phyloP scores from a whole-genome alignment of 768 basidiomycete genomes.

The Tricholoma sp. region DNA sequence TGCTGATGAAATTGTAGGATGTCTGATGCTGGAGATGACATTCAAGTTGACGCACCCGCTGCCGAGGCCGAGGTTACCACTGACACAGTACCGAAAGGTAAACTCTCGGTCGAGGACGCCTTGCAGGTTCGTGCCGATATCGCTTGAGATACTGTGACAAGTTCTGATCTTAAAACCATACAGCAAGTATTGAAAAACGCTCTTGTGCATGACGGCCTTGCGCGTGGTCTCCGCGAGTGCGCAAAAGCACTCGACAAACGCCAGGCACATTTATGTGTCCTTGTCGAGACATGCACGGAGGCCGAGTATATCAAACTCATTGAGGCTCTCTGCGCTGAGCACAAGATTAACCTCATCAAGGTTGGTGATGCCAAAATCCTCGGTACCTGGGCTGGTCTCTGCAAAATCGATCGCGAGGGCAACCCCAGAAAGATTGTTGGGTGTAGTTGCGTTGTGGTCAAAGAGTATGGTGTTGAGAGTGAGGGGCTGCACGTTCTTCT shows the following conservation, averaged over 20 bases:
- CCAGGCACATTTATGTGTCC: conserved; percentile 96
- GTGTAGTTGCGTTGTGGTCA: conserved; percentile 94
- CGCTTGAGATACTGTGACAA: not conserved
- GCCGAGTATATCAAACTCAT: conserved; percentile 99
- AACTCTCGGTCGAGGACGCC: conserved; percentile 93
- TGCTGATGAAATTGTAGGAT: conserved; percentile 41
- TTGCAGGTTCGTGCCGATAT: conserved; percentile 56
- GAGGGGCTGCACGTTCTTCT: conserved; percentile 92
- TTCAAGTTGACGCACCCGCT: conserved; percentile 68
- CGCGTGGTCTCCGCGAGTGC: conserved; percentile 94
- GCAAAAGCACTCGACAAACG: conserved; percentile 99
- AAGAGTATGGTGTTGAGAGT: conserved; percentile 93
- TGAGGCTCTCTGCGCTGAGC: conserved; percentile 97
- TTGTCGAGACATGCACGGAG: conserved; percentile 98
- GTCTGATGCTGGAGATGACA: conserved; percentile 99
- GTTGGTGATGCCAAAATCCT: conserved; percentile 97
- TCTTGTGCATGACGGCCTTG: conserved; percentile 96
- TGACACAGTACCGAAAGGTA: conserved; percentile 85
- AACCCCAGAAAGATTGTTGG: conserved; percentile 95
- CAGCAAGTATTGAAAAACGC: conserved; percentile 99
- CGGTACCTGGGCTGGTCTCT: conserved; percentile 97
- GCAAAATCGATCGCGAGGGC: conserved; percentile 99
- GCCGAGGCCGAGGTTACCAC: conserved; percentile 71
- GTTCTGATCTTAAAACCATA: conserved; percentile 8
- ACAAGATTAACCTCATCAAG: conserved; percentile 99